Conservation (phyloP, 371 early-diverging fungal genomes). For the Circinella umbellata region DNA sequence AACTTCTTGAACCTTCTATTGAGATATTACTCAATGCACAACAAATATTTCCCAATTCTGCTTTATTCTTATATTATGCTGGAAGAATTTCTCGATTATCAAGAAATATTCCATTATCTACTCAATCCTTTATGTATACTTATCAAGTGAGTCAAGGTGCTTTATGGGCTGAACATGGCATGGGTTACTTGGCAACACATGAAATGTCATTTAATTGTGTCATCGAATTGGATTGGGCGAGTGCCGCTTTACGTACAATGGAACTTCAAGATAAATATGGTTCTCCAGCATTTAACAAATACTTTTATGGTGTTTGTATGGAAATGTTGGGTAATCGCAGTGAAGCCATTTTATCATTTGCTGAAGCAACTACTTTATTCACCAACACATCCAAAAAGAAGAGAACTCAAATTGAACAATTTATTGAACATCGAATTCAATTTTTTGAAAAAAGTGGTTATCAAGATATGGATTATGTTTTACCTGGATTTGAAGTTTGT, state of each 20-base stretch:
- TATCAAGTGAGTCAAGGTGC: slow-evolving; percentile 48
- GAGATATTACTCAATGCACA: slow-evolving; percentile 64
- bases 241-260: slow-evolving; percentile 47
- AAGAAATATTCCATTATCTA: slow-evolving; percentile 46
- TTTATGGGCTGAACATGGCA: slow-evolving; percentile 50
- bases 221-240: slow-evolving; percentile 59
- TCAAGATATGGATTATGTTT: slow-evolving; percentile 57
- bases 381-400: slow-evolving; percentile 32
- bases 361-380: slow-evolving; percentile 50
- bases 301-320: slow-evolving; percentile 63
- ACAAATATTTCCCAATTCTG: slow-evolving; percentile 61
- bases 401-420: slow-evolving; percentile 60
- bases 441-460: slow-evolving; percentile 60
- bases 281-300: slow-evolving; percentile 59
- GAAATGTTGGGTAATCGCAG: slow-evolving; percentile 55
- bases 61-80: slow-evolving; percentile 66
- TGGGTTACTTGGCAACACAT: slow-evolving; percentile 57
- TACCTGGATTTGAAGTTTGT: slow-evolving; percentile 63
- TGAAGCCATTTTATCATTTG: slow-evolving; percentile 57
- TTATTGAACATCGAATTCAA: slow-evolving; percentile 53
- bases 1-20: slow-evolving; percentile 56
- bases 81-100: slow-evolving; percentile 65
- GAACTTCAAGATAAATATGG: slow-evolving; percentile 54
- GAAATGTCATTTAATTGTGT: slow-evolving; percentile 65
- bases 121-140: slow-evolving; percentile 54